Evolutionary conservation across 192 early-diverging fungal genomes (phyloP), one percentile per base, ranked within the genome.

Genomic region (Coemansia sp.): DNA sequence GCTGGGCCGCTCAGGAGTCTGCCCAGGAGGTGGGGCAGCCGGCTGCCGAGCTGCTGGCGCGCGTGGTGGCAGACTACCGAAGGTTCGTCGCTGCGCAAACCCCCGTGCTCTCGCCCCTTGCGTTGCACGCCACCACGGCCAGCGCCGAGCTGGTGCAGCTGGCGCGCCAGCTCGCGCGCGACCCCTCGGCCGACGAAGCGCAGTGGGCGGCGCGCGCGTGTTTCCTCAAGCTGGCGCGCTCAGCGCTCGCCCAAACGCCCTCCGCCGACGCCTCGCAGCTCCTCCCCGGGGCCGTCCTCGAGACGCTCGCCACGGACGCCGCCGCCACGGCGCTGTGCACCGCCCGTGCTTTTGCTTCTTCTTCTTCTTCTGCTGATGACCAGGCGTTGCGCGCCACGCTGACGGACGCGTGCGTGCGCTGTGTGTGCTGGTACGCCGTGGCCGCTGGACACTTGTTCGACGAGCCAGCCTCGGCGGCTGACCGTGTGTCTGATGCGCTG

Each of bases 221-320:
- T 53, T 77, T 77, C 67, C 67, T 67, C 48, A 66, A 66, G 48
- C 57, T 77, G 14, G 52, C 55, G 2, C 67, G 64, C 46, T 52
- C 59, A 23, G 67, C 73, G 17, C 40, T 30, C 23, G 21, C 39
- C 10, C 40, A 34, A 19, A 52, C 61, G 0, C 61, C 59, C 44
- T 54, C 55, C 4, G 13, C 18, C 15, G 70, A 73, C n/a, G 33
- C 57, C 40, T 52, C 49, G 15, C n/a, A n/a, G n/a, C n/a, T n/a
- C n/a, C n/a, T n/a, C n/a, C n/a, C n/a, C n/a, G n/a, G n/a, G 27
- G 27, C 27, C 4, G 27, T 7, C 27, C 7, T 30, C 27, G 27
- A 7, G 27, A 2, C 7, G 27, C 27, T 30, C 4, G 27, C 27
- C 7, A 7, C 2, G 4, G 27, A 30, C 27, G 27, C 7, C 4